Percentiles rank a stretch among this genome's conserved stretches.
phyloP scores from a whole-genome alignment of 768 basidiomycete species.

The Collybia sp. region DNA sequence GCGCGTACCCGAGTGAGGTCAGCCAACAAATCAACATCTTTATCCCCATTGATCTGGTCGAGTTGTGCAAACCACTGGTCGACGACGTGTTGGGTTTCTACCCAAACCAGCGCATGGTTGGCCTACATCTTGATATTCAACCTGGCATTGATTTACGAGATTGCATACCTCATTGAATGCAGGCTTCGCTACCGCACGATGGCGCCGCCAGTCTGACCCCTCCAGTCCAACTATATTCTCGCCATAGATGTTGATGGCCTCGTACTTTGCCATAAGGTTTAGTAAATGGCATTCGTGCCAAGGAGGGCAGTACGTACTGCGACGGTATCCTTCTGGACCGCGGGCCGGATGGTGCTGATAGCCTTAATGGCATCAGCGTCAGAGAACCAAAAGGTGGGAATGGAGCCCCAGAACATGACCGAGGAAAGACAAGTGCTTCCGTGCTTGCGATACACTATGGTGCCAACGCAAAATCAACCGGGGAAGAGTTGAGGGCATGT shows the following conservation, averaged over 20 bases:
- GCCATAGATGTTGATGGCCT: constrained; percentile 41
- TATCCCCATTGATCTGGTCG: constrained; percentile 15
- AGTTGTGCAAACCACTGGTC: constrained; percentile 39
- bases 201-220: constrained; percentile 41
- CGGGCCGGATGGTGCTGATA: constrained; percentile 23
- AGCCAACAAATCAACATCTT: constrained; percentile 15
- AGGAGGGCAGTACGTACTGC: constrained; percentile 19
- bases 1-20: constrained; percentile 18
- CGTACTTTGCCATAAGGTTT: constrained; percentile 21
- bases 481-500: too few species aligned
- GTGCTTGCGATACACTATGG: constrained; percentile 29
- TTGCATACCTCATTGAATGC: constrained; percentile 43
- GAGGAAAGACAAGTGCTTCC: constrained; percentile 35
- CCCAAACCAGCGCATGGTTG: constrained; percentile 46
- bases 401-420: constrained; percentile 22
- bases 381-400: constrained; percentile 33
- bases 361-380: constrained; percentile 37
- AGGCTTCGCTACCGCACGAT: constrained; percentile 37
- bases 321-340: too few species aligned
- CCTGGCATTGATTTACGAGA: background rate
- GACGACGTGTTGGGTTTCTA: constrained; percentile 32
- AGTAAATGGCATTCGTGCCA: background rate
- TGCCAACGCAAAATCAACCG: too few species aligned
- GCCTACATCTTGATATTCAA: constrained; percentile 20
- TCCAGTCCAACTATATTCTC: constrained; percentile 36